These are phyloP conservation scores for Ceratocystis lukuohia DNA, from an alignment of 2,329 filamentous ascomycete genomes.

Conservation along the genomic window DNA sequence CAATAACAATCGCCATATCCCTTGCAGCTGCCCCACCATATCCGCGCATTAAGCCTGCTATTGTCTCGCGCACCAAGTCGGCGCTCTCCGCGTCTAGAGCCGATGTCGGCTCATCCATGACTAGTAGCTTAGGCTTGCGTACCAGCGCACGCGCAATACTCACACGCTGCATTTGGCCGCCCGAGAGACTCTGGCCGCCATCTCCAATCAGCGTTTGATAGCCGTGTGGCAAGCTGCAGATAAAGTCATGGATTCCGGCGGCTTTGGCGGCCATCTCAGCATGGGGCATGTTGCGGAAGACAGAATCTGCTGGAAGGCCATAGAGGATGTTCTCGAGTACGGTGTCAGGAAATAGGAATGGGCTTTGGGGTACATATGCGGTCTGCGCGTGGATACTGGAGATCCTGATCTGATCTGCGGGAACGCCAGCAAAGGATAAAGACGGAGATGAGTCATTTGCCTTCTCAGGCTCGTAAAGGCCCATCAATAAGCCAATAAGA, in stretches of 20 bases:
- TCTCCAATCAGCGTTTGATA: constrained; percentile 66
- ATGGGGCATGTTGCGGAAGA: constrained; percentile 33
- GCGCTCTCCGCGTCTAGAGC: constrained; percentile 61
- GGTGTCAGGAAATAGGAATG: constrained; percentile 64
- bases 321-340: constrained; percentile 75
- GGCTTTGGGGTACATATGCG: constrained; percentile 55
- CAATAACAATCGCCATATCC: constrained; percentile 38
- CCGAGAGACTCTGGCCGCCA: constrained; percentile 58
- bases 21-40: constrained; percentile 37
- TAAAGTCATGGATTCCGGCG: constrained; percentile 57
- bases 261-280: constrained; percentile 37
- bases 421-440: constrained; percentile 2
- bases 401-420: constrained; percentile 39
- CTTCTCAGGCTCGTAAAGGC: constrained; percentile 45
- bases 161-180: constrained; percentile 71
- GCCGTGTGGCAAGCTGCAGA: constrained; percentile 50
- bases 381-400: constrained; percentile 46
- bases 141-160: constrained; percentile 69
- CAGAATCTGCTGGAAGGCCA: constrained; percentile 46
- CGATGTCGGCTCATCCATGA: constrained; percentile 79
- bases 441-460: neutral
- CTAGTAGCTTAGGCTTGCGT: constrained; percentile 54
- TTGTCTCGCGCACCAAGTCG: constrained; percentile 47
- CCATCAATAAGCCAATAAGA: constrained; percentile 58
- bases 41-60: constrained; percentile 38